Evolutionary conservation across 371 early-diverging fungal species (phyloP), one percentile per base, ranked within the genome.

Genomic region (Vairimorpha necatrix): DNA sequence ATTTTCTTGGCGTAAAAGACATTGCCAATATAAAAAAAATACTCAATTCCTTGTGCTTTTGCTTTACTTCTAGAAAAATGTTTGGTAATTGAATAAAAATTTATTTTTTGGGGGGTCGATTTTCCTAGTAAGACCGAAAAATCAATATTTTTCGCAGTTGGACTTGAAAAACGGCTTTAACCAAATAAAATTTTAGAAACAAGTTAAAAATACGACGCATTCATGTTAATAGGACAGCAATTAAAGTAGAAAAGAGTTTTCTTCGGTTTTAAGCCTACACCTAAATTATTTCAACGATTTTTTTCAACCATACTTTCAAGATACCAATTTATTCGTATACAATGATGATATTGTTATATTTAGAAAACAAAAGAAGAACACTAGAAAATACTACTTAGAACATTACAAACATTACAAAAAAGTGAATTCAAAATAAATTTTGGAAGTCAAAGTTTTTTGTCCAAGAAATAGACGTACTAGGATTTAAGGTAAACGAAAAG

Each of bases 121-220:
- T n/a, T n/a, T n/a, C n/a, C n/a, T n/a, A n/a, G n/a, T n/a, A n/a
- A n/a, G n/a, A n/a, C n/a, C n/a, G n/a, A n/a, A n/a, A n/a, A n/a
- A n/a, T n/a, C n/a, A n/a, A n/a, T n/a, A n/a, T n/a, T 74, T 67
- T 67, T 26, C 20, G 14, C 18, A 67, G 67, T 56, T 74, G 6
- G 68, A 74, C 30, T 56, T 67, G 33, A 62, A 30, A 63, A 63
- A 63, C 28, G 63, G 63, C 3, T 63, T 63, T 36, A 36, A 63
- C 80, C 85, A 88, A 72, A 86, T n/a, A 65, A 0, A 69, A 85
- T 36, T 4, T 0, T 74, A 0, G 53, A 72, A 11, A 71, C 36
- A 2, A 71, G 70, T 13, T 61, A 53, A 0, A 48, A 83, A 30
- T 79, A 83, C 20, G 84, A 86, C 0, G 86, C 83, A 0, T 87